These are phyloP conservation scores for Tuctoria greenei DNA, from an alignment of 176 grass and related monocot species.

Conservation along the genomic window DNA sequence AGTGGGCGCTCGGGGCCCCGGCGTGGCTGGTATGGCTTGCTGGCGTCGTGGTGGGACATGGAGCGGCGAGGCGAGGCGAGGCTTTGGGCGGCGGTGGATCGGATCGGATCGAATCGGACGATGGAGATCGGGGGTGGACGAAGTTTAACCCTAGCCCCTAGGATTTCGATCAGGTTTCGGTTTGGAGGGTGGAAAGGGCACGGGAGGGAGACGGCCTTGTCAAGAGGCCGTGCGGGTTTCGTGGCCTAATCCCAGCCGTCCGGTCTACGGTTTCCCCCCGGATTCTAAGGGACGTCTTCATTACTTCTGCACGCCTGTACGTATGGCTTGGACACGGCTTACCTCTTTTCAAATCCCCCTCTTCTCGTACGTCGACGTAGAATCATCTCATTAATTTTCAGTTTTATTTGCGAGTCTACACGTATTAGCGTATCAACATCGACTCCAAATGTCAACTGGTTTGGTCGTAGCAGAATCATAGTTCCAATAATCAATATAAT, in stretches of 20 bases:
- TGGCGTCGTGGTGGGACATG: constrained; percentile 79
- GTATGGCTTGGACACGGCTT: too few species aligned
- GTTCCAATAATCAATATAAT: constrained; percentile 11
- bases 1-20: constrained; percentile 51
- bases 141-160: constrained; percentile 70
- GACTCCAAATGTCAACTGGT: neutral
- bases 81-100: constrained; percentile 41
- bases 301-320: neutral
- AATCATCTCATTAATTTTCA: too few species aligned
- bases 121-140: constrained; percentile 34
- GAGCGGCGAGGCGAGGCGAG: constrained; percentile 14
- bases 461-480: neutral
- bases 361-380: too few species aligned
- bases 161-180: constrained; percentile 66
- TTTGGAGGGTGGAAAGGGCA: constrained; percentile 38
- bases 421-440: constrained; percentile 6
- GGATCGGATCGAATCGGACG: constrained; percentile 51
- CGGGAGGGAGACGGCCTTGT: neutral
- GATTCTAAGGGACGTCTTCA: neutral
- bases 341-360: too few species aligned
- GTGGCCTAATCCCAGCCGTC: constrained; percentile 29
- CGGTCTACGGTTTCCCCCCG: neutral
- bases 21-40: constrained; percentile 77
- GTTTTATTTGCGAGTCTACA: too few species aligned
- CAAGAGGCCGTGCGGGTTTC: neutral